Evolutionary conservation across 129 eudicot genomes (phyloP).

Genomic region (Heracleum sosnowskyi): DNA sequence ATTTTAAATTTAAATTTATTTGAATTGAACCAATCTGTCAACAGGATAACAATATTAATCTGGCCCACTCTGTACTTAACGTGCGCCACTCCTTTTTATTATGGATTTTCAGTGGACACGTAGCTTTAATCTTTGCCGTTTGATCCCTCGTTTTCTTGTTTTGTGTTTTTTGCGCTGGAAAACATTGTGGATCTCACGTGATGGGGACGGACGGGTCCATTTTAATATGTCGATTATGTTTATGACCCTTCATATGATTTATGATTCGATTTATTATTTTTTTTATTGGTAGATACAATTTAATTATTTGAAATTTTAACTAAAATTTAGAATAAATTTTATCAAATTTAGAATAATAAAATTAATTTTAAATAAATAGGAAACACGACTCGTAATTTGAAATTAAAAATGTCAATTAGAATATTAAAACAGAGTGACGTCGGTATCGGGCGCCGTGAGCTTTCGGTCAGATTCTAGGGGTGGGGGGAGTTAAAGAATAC

Average conservation of each 20-base stretch:
- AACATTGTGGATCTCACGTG: neutral
- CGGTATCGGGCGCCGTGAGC: neutral
- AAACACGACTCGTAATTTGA: too few species aligned
- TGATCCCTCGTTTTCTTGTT: neutral
- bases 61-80: neutral
- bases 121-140: neutral
- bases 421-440: neutral
- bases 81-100: conserved; percentile 1
- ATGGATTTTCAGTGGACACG: conserved; percentile 11
- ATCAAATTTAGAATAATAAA: too few species aligned
- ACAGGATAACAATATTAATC: conserved; percentile 8
- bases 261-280: too few species aligned
- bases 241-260: too few species aligned
- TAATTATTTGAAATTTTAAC: too few species aligned
- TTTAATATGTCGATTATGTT: neutral
- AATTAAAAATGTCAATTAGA: too few species aligned
- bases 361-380: too few species aligned
- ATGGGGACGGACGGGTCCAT: neutral
- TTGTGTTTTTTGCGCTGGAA: neutral
- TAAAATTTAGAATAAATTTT: too few species aligned
- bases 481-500: neutral
- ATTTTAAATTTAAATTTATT: neutral
- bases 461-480: conserved; percentile 11
- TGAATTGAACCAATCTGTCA: conserved; percentile 1
- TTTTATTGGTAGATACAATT: too few species aligned